Evolutionary conservation across 371 early-diverging fungal genomes (phyloP), one percentile per base, ranked within the genome.

Genomic region (Parasitella parasitica): DNA sequence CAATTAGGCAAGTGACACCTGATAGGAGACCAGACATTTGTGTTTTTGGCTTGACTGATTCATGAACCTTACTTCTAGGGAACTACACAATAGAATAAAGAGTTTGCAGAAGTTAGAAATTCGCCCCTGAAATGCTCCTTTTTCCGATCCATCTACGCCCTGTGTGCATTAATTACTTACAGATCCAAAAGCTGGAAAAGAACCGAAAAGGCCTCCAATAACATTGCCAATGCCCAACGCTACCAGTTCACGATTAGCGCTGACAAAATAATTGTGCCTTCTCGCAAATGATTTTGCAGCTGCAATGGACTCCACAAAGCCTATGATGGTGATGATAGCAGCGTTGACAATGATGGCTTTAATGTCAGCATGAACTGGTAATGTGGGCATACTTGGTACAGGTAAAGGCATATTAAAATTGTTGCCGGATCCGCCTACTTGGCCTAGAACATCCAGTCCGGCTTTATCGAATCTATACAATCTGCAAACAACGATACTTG

Each of bases 201-300:
- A 77, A 34, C 89, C 86, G 71, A 94, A 93, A 4, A 89, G 70
- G 2, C 89, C 81, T 8, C 92, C 90, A 52, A 91, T 52, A 26
- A 92, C 73, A 66, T 94, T 97, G 49, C 87, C 78, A n/a, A 85
- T 66, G 6, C 96, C 96, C 22, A 95, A 65, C 3, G 96, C 97
- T n/a, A 95, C 93, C 30, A 97, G 79, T 70, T 97, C 97, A 13
- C 95, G 89, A 68, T 96, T 95, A 2, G 92, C 88, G 4, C 90
- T 89, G 22, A 94, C 89, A n/a, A 88, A 73, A 61, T 95, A 94
- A 72, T 91, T 86, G 73, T 94, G 88, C 59, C 89, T 86, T 37
- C 86, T 82, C 0, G 94, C 92, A 69, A 92, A 96, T 27, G 90
- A 86, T 63, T 95, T 92, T 4, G 92, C 87, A 6, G 91, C 90